These are phyloP conservation scores for Trametes pubescens DNA, from an alignment of 1,284 basidiomycete species.

Conservation along the genomic window DNA sequence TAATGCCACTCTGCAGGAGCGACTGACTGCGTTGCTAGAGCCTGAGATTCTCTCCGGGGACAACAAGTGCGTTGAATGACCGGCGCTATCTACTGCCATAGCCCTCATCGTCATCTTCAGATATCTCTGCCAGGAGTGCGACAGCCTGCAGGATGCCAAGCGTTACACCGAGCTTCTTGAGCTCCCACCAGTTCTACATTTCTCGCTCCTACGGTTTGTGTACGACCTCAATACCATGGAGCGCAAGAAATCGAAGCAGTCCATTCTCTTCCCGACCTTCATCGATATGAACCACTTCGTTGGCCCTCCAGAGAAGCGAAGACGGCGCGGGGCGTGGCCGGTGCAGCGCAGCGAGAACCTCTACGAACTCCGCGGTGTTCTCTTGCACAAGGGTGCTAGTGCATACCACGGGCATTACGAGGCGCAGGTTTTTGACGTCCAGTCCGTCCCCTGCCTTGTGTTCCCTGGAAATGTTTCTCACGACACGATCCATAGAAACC, in stretches of 20 bases:
- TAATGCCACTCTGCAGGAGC: slow-evolving; percentile 75
- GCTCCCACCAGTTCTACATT: slow-evolving; percentile 87
- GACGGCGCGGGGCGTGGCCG: slow-evolving; percentile 28
- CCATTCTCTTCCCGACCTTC: slow-evolving; percentile 74
- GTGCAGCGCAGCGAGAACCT: slow-evolving; percentile 43
- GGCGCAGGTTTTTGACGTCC: slow-evolving; percentile 83
- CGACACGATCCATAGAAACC: slow-evolving; percentile 51
- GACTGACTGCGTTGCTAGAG: slow-evolving; percentile 66
- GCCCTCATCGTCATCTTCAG: slow-evolving; percentile 46
- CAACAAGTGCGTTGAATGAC: slow-evolving; percentile 66
- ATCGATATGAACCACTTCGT: slow-evolving; percentile 81
- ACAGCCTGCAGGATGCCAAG: slow-evolving; percentile 76
- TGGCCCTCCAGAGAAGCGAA: slow-evolving; percentile 34
- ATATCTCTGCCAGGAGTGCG: slow-evolving; percentile 81
- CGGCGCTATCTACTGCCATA: slow-evolving; percentile 3
- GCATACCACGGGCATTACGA: slow-evolving; percentile 95
- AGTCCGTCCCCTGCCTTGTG: slow-evolving; percentile 55
- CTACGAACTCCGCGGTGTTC: slow-evolving; percentile 84
- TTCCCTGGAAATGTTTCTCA: background rate
- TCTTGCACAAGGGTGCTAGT: slow-evolving; percentile 86
- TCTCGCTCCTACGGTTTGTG: slow-evolving; percentile 89
- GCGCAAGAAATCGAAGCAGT: slow-evolving; percentile 85
- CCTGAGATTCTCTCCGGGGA: slow-evolving; percentile 81
- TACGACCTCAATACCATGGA: slow-evolving; percentile 81
- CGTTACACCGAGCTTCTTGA: slow-evolving; percentile 73